Base-by-base conservation (phyloP, 202 grass and related monocot genomes). In the Panicum virgatum region DNA sequence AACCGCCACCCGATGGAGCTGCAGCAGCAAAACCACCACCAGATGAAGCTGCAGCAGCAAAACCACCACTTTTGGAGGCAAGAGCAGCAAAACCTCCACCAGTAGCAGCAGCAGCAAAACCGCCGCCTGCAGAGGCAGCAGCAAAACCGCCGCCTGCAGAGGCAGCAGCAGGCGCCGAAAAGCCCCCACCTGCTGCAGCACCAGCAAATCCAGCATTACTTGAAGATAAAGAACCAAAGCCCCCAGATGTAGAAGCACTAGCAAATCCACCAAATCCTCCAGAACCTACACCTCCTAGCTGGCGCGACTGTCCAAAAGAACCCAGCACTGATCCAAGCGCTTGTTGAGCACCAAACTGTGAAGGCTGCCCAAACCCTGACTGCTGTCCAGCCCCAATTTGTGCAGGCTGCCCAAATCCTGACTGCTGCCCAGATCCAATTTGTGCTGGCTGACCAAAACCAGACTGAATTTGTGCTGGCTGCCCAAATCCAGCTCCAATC, bases 271-370 rank as follows among this genome's bases (percentile, higher is more conserved):
- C 82, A 77, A 87, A 81, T 80, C 79, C 87, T 70, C 87, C 87
- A 67, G 80, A 72, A 73, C 84, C 78, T 70, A 90, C 82, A 10
- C 83, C 81, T 89, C 94, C 94, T 61, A 92, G 59, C 75, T 97
- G 94, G 45, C 92, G 94, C 32, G 94, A 92, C 84, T 97, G 91
- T 81, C 94, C 94, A 69, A 94, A 97, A 88, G 94, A 84, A 80
- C 94, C 92, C 66, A 94, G 84, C 82, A 91, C 96, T 71, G 89
- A 96, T 72, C 92, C 92, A 82, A 98, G 88, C 0, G 72, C 92
- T 80, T 96, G 92, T 79, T 94, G 90, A 77, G 87, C 77, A 84
- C 89, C 96, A 81, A 98, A 87, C 50, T 95, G 96, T 80, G 91
- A 68, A 77, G 90, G 90, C 40, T 91, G 82, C 27, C 90, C 91